A percentile compares a stretch with the other conserved stretches of the same genome.
Conservation (phyloP, 371 early-diverging fungal genomes). For the Mortierella sp. region DNA sequence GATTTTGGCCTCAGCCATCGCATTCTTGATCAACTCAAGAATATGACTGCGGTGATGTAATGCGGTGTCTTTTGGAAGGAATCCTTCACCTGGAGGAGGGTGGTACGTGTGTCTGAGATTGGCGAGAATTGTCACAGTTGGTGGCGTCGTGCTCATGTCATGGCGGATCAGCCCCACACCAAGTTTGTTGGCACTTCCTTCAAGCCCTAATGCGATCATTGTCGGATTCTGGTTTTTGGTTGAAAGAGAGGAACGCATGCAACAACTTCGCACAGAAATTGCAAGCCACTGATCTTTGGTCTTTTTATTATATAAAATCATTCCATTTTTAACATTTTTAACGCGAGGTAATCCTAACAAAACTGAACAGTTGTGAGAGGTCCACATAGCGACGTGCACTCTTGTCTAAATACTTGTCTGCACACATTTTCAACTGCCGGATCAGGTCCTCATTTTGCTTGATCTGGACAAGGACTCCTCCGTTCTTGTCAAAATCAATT, state of each 20-base stretch:
- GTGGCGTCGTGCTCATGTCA: conserved; percentile 59
- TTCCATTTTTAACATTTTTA: conserved; percentile 1
- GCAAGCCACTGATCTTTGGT: background rate
- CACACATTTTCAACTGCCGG: conserved; percentile 58
- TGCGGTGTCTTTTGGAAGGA: conserved; percentile 97
- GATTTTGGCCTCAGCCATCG: conserved; percentile 85
- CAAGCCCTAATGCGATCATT: conserved; percentile 85
- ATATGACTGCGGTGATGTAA: conserved; percentile 94
- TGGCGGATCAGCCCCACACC: conserved; percentile 98
- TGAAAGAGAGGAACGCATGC: no score
- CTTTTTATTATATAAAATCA: background rate
- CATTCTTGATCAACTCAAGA: conserved; percentile 82
- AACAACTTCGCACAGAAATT: background rate
- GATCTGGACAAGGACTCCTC: conserved; percentile 33
- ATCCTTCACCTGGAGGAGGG: conserved; percentile 98
- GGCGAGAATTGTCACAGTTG: conserved; percentile 78
- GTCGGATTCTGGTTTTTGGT: background rate
- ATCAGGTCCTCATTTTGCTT: conserved; percentile 38
- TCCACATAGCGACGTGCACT: conserved; percentile 76
- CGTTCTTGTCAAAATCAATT: conserved; percentile 39
- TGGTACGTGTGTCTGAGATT: conserved; percentile 97
- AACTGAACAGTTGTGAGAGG: conserved; percentile 65
- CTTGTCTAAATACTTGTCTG: conserved; percentile 69
- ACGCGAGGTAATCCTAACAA: conserved; percentile 29
- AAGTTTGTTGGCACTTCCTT: conserved; percentile 99